Base-by-base conservation (phyloP, 1,139 yeast species). In the Kodamaea plutei region DNA sequence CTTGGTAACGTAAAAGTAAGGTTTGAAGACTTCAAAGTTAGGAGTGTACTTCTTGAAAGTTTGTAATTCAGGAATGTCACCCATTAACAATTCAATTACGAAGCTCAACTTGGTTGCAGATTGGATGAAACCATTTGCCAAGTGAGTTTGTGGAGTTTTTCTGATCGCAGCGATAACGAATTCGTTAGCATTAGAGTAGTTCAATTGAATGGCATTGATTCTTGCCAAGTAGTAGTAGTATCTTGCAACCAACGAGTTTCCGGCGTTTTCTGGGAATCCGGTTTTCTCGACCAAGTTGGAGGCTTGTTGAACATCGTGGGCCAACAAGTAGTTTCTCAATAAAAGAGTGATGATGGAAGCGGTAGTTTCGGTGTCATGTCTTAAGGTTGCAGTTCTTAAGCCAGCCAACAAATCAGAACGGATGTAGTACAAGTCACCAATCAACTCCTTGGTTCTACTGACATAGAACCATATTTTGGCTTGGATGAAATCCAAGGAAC, bases 401-500 rank as follows among this genome's bases (percentile, higher is more conserved):
- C 84, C 85, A 23, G 69, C 64, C 54, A 87, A 73, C 51, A 91
- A 67, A 28, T 72, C 78, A 6, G 85, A 75, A 50, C 94, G 78
- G 33, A 85, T 66, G n/a, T 76, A 61, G 32, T 69, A 64, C 36
- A 79, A 62, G 45, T 80, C 80, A 29, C 71, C 72, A 25, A 65
- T 52, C 38, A 80, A 61, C 61, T 91, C 98, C 44, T 79, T 77
- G 4, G 89, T 76, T 56, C 95, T 76, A 28, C 82, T 73, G 43
- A 87, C 75, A 61, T 87, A 91, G 55, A 89, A 93, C 97, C 98
- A 93, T 40, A 84, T 71, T 56, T 89, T 91, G 9, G 97, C 93
- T 41, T 80, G 81, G 40, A 93, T 73, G 48, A 84, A 78, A 56
- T 93, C 98, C 43, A 91, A 64, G 3, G 94, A 76, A 45, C 97